Conservation (phyloP, 306 rosid genomes). For the Mimosa bimucronata region DNA sequence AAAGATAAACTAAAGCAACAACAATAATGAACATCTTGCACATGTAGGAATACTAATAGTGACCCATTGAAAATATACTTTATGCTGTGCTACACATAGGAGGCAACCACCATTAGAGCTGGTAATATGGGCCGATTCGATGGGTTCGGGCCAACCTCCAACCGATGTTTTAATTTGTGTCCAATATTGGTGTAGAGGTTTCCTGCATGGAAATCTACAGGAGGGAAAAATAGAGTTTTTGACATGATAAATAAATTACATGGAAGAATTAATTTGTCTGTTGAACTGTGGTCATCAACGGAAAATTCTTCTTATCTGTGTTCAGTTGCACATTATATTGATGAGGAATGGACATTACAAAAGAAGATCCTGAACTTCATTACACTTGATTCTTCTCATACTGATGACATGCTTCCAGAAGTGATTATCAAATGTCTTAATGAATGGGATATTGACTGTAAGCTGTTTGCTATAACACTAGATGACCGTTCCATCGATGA, state of each 20-base stretch:
- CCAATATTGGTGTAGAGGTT: slow-evolving; percentile 57
- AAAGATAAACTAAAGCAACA: too few species aligned
- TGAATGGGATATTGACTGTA: slow-evolving; percentile 85
- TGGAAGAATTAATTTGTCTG: slow-evolving; percentile 83
- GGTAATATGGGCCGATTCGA: too few species aligned
- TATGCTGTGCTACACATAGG: too few species aligned
- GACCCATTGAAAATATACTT: too few species aligned
- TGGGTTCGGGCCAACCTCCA: too few species aligned
- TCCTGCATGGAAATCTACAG: slow-evolving; percentile 73
- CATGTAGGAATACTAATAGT: too few species aligned
- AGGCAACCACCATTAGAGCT: too few species aligned
- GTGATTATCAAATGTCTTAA: slow-evolving; percentile 75
- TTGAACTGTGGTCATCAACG: slow-evolving; percentile 81
- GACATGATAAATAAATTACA: slow-evolving; percentile 61
- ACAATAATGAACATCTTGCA: too few species aligned
- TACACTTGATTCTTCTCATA: slow-evolving; percentile 83
- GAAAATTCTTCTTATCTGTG: slow-evolving; percentile 68
- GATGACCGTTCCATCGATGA: slow-evolving; percentile 79
- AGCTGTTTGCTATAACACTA: slow-evolving; percentile 88
- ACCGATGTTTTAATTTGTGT: slow-evolving; percentile 83
- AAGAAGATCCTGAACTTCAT: slow-evolving; percentile 81
- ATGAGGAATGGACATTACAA: slow-evolving; percentile 80
- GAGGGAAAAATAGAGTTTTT: slow-evolving; percentile 70
- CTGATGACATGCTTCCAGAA: slow-evolving; percentile 86
- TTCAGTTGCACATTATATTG: slow-evolving; percentile 79